phyloP scores from a whole-genome alignment of 2,329 filamentous ascomycete species.

The Diplodia seriata region DNA sequence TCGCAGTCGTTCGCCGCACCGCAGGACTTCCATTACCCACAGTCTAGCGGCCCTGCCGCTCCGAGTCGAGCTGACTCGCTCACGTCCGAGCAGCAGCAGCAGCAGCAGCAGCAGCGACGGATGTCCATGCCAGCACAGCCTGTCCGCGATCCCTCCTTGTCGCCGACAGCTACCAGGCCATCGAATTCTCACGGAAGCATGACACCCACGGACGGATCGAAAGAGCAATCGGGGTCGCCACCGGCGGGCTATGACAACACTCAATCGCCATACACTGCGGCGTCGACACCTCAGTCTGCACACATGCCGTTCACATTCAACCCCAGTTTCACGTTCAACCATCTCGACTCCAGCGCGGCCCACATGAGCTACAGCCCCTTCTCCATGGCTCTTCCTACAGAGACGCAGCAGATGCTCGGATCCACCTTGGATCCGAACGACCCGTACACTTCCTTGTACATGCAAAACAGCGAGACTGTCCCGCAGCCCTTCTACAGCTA shows the following conservation, averaged over 20 bases:
- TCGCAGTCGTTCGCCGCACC: constrained; percentile 55
- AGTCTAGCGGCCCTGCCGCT: constrained; percentile 37
- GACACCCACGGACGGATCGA: constrained; percentile 20
- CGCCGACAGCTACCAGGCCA: constrained; percentile 34
- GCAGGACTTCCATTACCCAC: constrained; percentile 44
- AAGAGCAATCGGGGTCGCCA: constrained; percentile 8
- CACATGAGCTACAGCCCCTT: constrained; percentile 52
- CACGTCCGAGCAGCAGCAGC: constrained; percentile 37
- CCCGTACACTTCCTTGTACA: constrained; percentile 54
- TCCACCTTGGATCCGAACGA: constrained; percentile 54
- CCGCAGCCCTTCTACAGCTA: constrained; percentile 55
- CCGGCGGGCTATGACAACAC: constrained; percentile 3
- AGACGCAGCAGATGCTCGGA: constrained; percentile 62
- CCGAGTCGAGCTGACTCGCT: constrained; percentile 37
- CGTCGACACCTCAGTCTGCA: constrained; percentile 30
- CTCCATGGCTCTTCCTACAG: constrained; percentile 58
- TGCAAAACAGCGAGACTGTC: constrained; percentile 53
- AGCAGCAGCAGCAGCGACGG: constrained; percentile 43
- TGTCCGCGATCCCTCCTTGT: constrained; percentile 36
- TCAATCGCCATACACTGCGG: not conserved
- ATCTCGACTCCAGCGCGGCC: constrained; percentile 40
- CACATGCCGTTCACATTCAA: constrained; percentile 36
- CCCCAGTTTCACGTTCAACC: constrained; percentile 37
- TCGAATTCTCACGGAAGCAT: constrained; percentile 32
- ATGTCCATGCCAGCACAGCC: constrained; percentile 53